Percentiles rank a stretch among this genome's conserved stretches.
These are phyloP conservation scores for Spathaspora sp. DNA, from an alignment of 1,139 yeast species.

Conservation along the genomic window DNA sequence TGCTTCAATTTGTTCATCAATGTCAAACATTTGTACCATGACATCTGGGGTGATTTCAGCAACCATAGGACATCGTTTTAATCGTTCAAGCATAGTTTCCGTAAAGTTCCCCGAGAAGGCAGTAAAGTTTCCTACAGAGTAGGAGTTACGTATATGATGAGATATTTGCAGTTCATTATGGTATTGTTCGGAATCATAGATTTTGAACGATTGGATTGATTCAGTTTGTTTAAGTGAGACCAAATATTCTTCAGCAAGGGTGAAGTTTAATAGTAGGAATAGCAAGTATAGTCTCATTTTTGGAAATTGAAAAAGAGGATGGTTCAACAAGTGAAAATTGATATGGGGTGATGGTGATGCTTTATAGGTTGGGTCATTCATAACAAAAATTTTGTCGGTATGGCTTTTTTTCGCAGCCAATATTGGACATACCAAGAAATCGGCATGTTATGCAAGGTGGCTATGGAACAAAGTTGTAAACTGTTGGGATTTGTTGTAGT, in stretches of 20 bases:
- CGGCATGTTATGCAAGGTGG: neutral
- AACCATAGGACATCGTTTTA: constrained; percentile 51
- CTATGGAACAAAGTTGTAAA: neutral
- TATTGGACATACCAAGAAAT: neutral
- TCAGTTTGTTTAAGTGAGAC: constrained; percentile 27
- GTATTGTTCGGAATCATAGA: constrained; percentile 32
- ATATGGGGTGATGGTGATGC: neutral
- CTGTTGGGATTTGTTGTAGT: neutral
- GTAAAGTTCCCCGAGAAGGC: constrained; percentile 65
- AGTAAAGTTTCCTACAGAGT: constrained; percentile 61
- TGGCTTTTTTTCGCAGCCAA: neutral
- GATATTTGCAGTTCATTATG: constrained; percentile 36
- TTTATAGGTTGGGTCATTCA: neutral
- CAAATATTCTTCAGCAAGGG: constrained; percentile 15
- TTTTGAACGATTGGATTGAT: constrained; percentile 41
- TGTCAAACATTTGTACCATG: constrained; percentile 45
- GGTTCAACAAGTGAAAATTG: too few relatives aligned
- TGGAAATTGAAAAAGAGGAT: neutral
- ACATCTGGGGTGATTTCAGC: constrained; percentile 63
- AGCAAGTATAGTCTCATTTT: neutral
- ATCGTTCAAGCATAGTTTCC: constrained; percentile 43
- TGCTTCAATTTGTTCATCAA: constrained; percentile 42
- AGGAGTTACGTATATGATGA: constrained; percentile 43
- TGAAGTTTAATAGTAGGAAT: neutral
- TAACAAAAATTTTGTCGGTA: neutral